These are phyloP conservation scores for Wickerhamomyces bovis DNA, from an alignment of 805 yeast species.

Conservation along the genomic window DNA sequence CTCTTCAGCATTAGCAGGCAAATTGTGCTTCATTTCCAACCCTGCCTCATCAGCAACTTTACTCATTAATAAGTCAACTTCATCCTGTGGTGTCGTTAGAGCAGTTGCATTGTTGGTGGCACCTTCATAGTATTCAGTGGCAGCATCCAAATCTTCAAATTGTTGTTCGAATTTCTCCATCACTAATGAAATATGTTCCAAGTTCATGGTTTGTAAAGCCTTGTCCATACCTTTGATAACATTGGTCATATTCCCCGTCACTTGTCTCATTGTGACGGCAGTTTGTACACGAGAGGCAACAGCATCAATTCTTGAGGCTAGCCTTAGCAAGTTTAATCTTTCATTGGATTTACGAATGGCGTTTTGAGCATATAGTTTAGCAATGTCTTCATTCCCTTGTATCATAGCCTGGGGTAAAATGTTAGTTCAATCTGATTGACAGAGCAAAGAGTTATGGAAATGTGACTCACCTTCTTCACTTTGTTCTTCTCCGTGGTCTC, in stretches of 20 bases:
- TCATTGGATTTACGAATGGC: slow-evolving; percentile 91
- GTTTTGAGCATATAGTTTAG: slow-evolving; percentile 89
- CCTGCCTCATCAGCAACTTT: slow-evolving; percentile 98
- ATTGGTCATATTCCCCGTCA: slow-evolving; percentile 87
- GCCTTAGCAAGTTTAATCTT: slow-evolving; percentile 67
- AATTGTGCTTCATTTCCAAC: slow-evolving; percentile 79
- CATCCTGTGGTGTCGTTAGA: slow-evolving; percentile 87
- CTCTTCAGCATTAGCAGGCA: slow-evolving; percentile 48
- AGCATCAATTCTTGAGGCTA: slow-evolving; percentile 89
- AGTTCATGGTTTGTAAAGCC: slow-evolving; percentile 92
- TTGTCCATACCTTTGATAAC: slow-evolving; percentile 95
- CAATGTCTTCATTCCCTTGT: slow-evolving; percentile 87
- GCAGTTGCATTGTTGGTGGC: slow-evolving; percentile 89
- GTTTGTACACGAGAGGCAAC: slow-evolving; percentile 96
- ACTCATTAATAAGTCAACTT: slow-evolving; percentile 83
- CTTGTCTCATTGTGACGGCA: slow-evolving; percentile 95
- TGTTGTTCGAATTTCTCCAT: slow-evolving; percentile 97
- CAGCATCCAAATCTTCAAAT: slow-evolving; percentile 92
- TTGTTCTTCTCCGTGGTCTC: slow-evolving; percentile 81
- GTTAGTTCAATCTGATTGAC: not conserved
- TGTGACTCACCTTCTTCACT: slow-evolving; percentile 57
- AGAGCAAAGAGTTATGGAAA: not conserved
- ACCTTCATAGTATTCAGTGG: slow-evolving; percentile 86
- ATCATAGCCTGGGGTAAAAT: slow-evolving; percentile 48
- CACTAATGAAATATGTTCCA: slow-evolving; percentile 85